Evolutionary conservation across 202 grass and related monocot genomes (phyloP).

Genomic region (Schoenoplectus triqueter): DNA sequence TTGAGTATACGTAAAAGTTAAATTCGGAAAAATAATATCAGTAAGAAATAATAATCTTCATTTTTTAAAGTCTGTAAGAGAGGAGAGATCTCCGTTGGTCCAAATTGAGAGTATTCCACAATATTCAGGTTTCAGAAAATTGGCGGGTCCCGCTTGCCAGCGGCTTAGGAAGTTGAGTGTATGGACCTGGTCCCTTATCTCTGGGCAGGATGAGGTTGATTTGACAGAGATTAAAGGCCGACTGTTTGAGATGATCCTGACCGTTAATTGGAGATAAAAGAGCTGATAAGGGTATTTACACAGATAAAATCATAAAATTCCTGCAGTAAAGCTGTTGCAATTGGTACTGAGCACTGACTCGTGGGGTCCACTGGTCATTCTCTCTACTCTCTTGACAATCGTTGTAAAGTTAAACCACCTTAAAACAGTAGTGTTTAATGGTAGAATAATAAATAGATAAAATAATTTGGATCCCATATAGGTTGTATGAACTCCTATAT

Average conservation of each 20-base stretch:
- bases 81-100: not conserved
- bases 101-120: not conserved
- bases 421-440: too few species aligned
- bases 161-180: not conserved
- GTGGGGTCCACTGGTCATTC: not conserved
- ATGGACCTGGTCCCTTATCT: not conserved
- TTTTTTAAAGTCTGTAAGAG: not conserved
- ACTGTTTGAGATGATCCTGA: conserved; percentile 26
- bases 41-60: not conserved
- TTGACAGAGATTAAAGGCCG: conserved; percentile 10
- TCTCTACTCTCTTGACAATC: too few species aligned
- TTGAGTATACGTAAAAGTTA: not conserved
- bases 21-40: not conserved
- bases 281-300: conserved; percentile 17
- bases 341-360: not conserved
- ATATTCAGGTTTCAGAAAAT: not conserved
- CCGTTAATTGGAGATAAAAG: conserved; percentile 28
- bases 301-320: not conserved
- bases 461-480: too few species aligned
- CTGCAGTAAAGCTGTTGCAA: not conserved
- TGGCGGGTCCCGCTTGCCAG: conserved; percentile 8
- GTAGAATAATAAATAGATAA: too few species aligned
- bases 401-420: too few species aligned
- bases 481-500: too few species aligned
- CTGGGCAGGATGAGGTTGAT: not conserved